phyloP scores from a whole-genome alignment of 441 rosid genomes.

The Eutrema salsugineum region DNA sequence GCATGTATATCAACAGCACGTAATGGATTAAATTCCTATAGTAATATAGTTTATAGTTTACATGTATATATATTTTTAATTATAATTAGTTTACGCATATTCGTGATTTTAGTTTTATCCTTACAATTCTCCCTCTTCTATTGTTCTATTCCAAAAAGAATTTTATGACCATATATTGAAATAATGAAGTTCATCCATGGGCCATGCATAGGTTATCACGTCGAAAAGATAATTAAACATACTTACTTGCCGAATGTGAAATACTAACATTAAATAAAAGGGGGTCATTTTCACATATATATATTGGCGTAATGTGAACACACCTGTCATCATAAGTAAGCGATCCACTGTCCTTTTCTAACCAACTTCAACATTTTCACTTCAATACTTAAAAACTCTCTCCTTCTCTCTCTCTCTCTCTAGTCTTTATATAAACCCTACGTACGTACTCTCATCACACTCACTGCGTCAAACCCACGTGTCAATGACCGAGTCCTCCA shows the following conservation, averaged over 20 bases:
- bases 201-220: constrained; percentile 25
- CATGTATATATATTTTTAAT: not conserved
- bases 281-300: constrained; percentile 3
- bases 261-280: not conserved
- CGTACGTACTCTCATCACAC: constrained; percentile 3
- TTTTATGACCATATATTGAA: not conserved
- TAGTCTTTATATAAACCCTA: constrained; percentile 25
- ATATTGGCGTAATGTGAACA: constrained; percentile 15
- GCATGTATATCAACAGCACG: not conserved
- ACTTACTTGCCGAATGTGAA: not conserved
- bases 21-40: not conserved
- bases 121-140: not conserved
- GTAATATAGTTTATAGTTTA: not conserved
- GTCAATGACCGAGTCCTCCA: constrained; percentile 13
- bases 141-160: not conserved
- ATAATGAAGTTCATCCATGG: constrained; percentile 9
- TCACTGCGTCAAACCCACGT: constrained; percentile 25
- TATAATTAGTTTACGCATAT: not conserved
- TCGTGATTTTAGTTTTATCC: not conserved
- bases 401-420: constrained; percentile 2
- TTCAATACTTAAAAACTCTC: constrained; percentile 17
- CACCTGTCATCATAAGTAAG: constrained; percentile 28
- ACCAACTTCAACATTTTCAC: constrained; percentile 19
- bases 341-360: constrained; percentile 32
- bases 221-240: constrained; percentile 12